Evolutionary conservation across 1,284 basidiomycete species (phyloP), one percentile per base, ranked within the genome.

Genomic region (Fomitopsis palustris): DNA sequence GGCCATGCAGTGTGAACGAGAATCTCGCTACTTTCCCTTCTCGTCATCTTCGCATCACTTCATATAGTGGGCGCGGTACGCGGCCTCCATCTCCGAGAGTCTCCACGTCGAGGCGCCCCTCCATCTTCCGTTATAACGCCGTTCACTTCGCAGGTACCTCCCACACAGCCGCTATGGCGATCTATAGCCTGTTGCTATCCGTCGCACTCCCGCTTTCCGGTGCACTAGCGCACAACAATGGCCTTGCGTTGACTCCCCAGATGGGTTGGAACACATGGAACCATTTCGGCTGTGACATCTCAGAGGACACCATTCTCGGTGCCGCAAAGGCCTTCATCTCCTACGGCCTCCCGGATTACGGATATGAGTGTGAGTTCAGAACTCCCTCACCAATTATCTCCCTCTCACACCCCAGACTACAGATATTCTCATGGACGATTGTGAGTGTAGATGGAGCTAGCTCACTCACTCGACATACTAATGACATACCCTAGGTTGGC

Each of bases 221-320:
- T 6, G 66, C 61, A 8, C 35, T 62, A 8, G 65, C 62, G n/a
- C 55, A 64, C 54, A 61, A 74, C 55, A 76, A 76, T 67, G 75
- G 75, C 8, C 67, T 75, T 16, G 75, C 75, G 0, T 49, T 71
- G n/a, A 74, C 73, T 1, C 75, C 75, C 0, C 75, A 75, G 65
- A 76, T 76, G 75, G 75, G 75, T 1, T 75, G 74, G 75, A 74
- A 76, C 59, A 74, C 74, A 0, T 76, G 72, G 71, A 75, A 75
- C 56, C 68, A 71, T 56, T 75, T 74, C 52, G 72, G 71, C 1
- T 76, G 75, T 51, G 66, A 68, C 51, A 72, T 73, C 54, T 67
- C 64, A 60, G 72, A 74, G 59, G 69, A 73, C 51, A 68, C 67
- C 49, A 72, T 76, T 58, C 58, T 75, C 29, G 65, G 64, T 37